Base-by-base conservation (phyloP, 2,329 filamentous ascomycete genomes). In the Aspergillus oerlinghausenensis region DNA sequence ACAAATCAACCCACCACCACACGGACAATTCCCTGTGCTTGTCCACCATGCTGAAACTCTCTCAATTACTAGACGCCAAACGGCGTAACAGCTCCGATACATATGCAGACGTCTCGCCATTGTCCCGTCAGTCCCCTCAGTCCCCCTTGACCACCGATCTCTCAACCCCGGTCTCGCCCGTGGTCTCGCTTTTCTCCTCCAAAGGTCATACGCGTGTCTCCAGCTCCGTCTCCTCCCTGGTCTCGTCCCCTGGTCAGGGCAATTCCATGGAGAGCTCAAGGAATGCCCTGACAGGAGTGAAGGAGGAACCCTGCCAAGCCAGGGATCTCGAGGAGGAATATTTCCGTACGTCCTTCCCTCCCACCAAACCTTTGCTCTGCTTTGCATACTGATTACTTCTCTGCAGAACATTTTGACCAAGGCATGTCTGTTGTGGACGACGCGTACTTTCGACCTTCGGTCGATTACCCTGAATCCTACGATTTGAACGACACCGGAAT, bases 151-250 rank as follows among this genome's bases (percentile, higher is more conserved):
- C 67, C 23, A 60, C 64, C 50, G 62, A 67, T 57, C 70, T 72
- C 14, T 75, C 74, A 21, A 70, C 70, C 17, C 71, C 74, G 5
- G 72, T 69, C 21, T 77, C 74, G 19, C 74, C 74, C 23, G 71
- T 69, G 1, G 55, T 71, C 17, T 77, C 74, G n/a, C 63, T 75
- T 26, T 76, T 76, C 60, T 76, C 74, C 6, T 60, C 67, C 10
- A 69, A 67, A 56, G 67, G 71, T 35, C 74, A 76, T 55, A 71
- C 66, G 53, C 73, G 72, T 51, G 70, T 75, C 54, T 76, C 74
- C 14, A 93, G 90, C 75, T 94, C 91, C 0, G 82, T 83, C 28
- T 96, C 92, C 1, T 96, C 92, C 4, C 80, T 89, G 8, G 77
- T 80, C 60, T 87, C 80, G 55, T 87, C 80, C 58, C 87, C 81